phyloP scores from a whole-genome alignment of 192 early-diverging fungal genomes.

The Oehlia diaphana region DNA sequence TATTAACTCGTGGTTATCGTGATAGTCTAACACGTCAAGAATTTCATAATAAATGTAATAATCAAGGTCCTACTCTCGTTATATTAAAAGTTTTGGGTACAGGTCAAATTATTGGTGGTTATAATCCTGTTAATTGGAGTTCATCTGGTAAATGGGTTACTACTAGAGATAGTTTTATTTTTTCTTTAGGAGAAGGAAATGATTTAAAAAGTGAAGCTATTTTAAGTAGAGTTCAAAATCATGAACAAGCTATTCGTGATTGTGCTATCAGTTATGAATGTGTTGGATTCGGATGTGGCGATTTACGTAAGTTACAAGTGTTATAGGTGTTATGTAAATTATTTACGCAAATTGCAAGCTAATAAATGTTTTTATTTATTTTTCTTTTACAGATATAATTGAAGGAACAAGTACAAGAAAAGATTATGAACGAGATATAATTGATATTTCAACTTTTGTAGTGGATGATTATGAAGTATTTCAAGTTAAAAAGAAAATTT shows the following conservation, averaged over 20 bases:
- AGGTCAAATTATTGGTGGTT: conserved; percentile 6
- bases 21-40: not conserved
- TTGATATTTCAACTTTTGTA: not conserved
- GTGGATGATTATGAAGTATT: conserved; percentile 18
- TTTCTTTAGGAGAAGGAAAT: not conserved
- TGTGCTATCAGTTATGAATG: not conserved
- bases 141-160: not conserved
- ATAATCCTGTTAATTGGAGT: conserved; percentile 1
- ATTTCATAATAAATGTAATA: conserved; percentile 13
- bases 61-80: not conserved
- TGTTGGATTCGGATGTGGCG: conserved; percentile 11
- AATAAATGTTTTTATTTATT: too few species aligned
- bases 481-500: not conserved
- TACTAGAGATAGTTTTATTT: conserved; percentile 20
- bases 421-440: not conserved
- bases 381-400: not conserved
- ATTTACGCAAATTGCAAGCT: too few species aligned
- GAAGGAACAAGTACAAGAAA: not conserved
- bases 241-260: conserved; percentile 10
- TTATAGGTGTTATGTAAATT: too few species aligned
- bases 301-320: not conserved
- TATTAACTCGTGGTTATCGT: not conserved
- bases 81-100: not conserved
- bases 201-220: not conserved
- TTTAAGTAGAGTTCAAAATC: not conserved